A percentile compares a stretch with the other conserved stretches of the same genome.
These are phyloP conservation scores for Solanum microdontum DNA, from an alignment of 257 asterid species.

Conservation along the genomic window DNA sequence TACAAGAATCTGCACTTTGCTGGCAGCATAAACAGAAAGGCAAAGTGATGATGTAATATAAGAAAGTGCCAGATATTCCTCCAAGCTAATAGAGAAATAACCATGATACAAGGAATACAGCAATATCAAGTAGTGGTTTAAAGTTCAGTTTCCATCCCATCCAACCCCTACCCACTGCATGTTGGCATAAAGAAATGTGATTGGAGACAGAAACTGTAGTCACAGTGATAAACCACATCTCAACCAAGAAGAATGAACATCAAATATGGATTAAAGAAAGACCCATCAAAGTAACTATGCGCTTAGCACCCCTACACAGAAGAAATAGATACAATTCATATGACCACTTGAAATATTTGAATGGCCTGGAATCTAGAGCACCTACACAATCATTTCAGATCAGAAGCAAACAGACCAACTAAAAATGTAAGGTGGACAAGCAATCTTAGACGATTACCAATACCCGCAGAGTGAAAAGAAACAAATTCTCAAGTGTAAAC, in stretches of 20 bases:
- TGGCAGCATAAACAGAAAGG: background rate
- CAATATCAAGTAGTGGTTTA: background rate
- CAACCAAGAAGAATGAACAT: background rate
- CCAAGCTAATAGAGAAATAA: background rate
- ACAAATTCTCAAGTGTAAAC: background rate
- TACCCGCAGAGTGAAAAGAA: background rate
- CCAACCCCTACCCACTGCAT: background rate
- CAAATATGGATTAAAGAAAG: background rate
- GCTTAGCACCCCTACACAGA: background rate
- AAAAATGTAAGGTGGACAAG: background rate
- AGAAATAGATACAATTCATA: background rate
- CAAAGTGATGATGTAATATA: background rate
- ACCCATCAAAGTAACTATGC: background rate
- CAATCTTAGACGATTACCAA: background rate
- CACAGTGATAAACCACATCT: background rate
- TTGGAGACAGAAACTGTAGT: background rate
- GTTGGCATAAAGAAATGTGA: background rate
- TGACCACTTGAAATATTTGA: background rate
- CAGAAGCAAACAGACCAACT: background rate
- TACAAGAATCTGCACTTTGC: background rate
- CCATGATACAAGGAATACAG: background rate
- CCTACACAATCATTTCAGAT: background rate
- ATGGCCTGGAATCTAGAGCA: background rate
- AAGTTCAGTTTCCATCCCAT: background rate
- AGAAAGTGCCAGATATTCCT: background rate